A percentile compares a stretch with the other conserved stretches of the same genome.
Conservation (phyloP, 225 moss, liverwort and hornwort genomes). For the Physcomitrium patens region DNA sequence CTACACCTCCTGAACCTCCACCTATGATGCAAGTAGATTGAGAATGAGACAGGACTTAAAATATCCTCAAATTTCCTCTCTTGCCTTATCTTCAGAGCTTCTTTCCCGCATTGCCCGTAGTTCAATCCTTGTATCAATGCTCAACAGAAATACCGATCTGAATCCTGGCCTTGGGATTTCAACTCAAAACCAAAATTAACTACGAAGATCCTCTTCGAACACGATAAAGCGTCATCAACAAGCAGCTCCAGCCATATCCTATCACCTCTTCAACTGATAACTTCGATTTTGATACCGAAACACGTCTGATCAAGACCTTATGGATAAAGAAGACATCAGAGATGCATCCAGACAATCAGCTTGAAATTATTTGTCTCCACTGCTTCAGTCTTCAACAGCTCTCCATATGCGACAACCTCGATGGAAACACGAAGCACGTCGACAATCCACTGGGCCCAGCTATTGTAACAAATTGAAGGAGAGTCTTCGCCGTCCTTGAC, state of each 20-base stretch:
- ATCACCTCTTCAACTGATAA: not conserved
- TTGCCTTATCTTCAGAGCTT: not conserved
- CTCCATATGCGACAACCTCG: not conserved
- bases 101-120: conserved; percentile 9
- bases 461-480: not conserved
- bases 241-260: conserved; percentile 9
- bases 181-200: conserved; percentile 5
- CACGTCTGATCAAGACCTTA: not conserved
- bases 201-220: conserved; percentile 2
- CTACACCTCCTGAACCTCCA: conserved; percentile 20
- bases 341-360: not conserved
- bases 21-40: conserved; percentile 10
- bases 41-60: not conserved
- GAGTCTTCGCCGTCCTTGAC: not conserved
- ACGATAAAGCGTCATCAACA: not conserved
- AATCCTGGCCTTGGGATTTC: not conserved
- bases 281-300: not conserved
- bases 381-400: conserved; percentile 12
- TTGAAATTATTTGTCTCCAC: conserved; percentile 5
- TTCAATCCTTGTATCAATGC: conserved; percentile 2
- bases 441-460: conserved; percentile 5
- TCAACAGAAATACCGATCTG: not conserved
- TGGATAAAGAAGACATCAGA: not conserved
- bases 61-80: not conserved
- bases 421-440: not conserved